These are phyloP conservation scores for Geotrichum siamense DNA, from an alignment of 1,139 yeast genomes.

Conservation along the genomic window DNA sequence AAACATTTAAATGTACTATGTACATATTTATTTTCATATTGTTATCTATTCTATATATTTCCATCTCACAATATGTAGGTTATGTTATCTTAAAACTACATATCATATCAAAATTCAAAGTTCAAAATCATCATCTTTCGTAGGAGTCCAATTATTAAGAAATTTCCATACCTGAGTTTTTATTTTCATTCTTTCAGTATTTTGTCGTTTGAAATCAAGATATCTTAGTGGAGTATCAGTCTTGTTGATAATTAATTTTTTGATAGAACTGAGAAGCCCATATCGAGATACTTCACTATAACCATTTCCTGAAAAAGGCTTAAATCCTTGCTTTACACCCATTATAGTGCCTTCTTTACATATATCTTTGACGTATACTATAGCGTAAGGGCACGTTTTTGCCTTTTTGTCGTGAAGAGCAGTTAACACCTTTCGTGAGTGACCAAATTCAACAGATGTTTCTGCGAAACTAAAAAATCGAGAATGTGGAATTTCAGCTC, in stretches of 20 bases:
- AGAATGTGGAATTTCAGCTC: not conserved
- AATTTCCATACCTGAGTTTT: constrained; percentile 24
- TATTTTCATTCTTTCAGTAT: constrained; percentile 18
- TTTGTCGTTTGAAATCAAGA: constrained; percentile 15
- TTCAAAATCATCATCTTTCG: constrained; percentile 29
- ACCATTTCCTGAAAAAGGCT: constrained; percentile 25
- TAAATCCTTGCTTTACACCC: constrained; percentile 34
- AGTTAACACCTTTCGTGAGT: constrained; percentile 2
- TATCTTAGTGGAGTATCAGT: not conserved
- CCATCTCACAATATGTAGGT: no score
- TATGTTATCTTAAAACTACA: no score
- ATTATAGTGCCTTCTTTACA: constrained; percentile 28
- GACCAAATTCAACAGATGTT: constrained; percentile 10
- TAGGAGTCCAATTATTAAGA: constrained; percentile 29
- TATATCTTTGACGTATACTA: constrained; percentile 20
- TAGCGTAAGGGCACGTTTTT: constrained; percentile 24
- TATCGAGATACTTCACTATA: constrained; percentile 25
- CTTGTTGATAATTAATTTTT: constrained; percentile 3
- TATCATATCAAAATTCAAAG: no score
- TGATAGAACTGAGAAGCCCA: constrained; percentile 15
- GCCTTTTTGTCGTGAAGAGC: constrained; percentile 3
- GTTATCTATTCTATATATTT: no score
- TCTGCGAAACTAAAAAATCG: constrained; percentile 10
- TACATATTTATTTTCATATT: no score
- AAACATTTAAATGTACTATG: no score